Evolutionary conservation across 2,329 filamentous ascomycete species (phyloP), one percentile per base, ranked within the genome.

Genomic region (Aspergillus costaricaensis): DNA sequence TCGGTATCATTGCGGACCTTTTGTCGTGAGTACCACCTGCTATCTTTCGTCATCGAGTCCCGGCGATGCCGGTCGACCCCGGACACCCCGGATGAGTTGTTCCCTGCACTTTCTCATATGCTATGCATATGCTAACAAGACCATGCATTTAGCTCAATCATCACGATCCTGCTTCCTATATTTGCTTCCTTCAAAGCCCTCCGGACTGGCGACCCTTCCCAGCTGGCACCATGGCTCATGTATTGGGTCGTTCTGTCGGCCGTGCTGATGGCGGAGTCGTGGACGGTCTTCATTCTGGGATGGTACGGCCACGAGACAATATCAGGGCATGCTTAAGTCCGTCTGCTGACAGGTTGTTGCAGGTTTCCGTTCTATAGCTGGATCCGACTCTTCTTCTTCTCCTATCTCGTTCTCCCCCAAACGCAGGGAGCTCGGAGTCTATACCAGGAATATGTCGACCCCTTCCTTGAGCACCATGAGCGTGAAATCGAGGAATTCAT

Each of bases 101-200:
- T 10, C 21, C 14, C 15, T 17, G 23, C 23, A 27, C 23, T 49
- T 27, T 25, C n/a, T n/a, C 30, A 23, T 47, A 49, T 41, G 27
- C 32, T 17, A 14, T 38, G 19, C 14, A 41, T 51, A 53, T 55
- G 58, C 62, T 63, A 62, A 65, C 41, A n/a, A 49, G 43, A 67
- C 68, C 55, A 55, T 21, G 43, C 51, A 25, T 56, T 55, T 74
- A 96, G 92, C 74, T 94, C 91, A 65, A 78, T 94, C 75, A 88
- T 91, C 61, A 96, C 93, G 59, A 92, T 96, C 74, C 87, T 97
- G 74, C 96, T 98, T 75, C 95, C 95, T 55, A 87, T 97, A 65
- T 98, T 96, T 80, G 93, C 94, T 67, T 96, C 94, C 65, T 98
- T 97, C 85, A 98, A 98, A 83, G 94, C 95, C 52, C 89, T 99